Evolutionary conservation across 768 basidiomycete genomes (phyloP).

Genomic region (Dictyophora rubrovolvata): DNA sequence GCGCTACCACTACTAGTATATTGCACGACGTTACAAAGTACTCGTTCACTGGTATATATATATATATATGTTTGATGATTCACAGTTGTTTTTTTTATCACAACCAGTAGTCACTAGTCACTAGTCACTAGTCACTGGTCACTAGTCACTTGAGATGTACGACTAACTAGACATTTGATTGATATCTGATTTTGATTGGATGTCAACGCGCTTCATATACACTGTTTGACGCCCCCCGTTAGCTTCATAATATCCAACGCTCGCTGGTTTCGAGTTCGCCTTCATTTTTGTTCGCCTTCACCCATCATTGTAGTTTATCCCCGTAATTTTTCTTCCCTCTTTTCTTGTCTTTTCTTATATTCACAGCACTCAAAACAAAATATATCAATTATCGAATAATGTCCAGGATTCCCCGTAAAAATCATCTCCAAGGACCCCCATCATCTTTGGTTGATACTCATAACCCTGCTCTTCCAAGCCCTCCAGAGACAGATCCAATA

Average conservation of each 20-base stretch:
- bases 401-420: conserved; percentile 1
- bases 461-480: background rate
- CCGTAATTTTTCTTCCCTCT: background rate
- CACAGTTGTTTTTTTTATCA: no score
- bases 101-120: no score
- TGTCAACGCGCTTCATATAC: background rate
- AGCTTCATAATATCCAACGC: background rate
- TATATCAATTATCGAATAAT: background rate
- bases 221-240: no score
- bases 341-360: background rate
- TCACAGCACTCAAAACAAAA: background rate
- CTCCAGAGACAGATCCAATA: conserved; percentile 6
- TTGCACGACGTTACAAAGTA: no score
- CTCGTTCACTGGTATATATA: no score
- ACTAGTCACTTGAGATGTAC: no score
- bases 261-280: background rate
- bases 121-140: no score
- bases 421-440: background rate
- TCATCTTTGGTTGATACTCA: background rate
- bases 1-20: no score
- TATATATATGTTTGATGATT: no score
- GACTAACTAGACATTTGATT: background rate
- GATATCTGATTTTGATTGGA: background rate
- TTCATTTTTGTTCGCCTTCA: background rate
- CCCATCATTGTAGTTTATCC: background rate